These are phyloP conservation scores for Quercus glauca DNA, from an alignment of 306 rosid genomes.

Conservation along the genomic window DNA sequence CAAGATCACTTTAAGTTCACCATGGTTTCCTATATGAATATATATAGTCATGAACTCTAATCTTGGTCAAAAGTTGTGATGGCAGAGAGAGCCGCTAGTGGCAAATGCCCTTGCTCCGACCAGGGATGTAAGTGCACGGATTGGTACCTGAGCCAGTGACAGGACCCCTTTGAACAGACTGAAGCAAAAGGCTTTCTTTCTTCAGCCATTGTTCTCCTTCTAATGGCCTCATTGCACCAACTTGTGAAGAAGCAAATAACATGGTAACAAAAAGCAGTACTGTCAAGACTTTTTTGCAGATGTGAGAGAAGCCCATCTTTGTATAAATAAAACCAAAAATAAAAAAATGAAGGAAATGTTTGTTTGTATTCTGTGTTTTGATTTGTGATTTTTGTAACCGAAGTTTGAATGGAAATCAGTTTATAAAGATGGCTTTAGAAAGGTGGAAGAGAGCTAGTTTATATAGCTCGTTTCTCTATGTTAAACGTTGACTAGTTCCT, in stretches of 20 bases:
- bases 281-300: neutral
- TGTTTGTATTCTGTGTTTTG: neutral
- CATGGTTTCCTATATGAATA: no score
- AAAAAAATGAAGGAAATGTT: neutral
- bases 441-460: neutral
- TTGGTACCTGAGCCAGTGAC: neutral
- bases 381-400: neutral
- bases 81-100: neutral
- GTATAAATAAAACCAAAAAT: no score
- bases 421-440: neutral
- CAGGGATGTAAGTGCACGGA: slow-evolving; percentile 28
- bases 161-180: slow-evolving; percentile 14
- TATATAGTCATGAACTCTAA: no score
- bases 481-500: neutral
- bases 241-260: slow-evolving; percentile 17
- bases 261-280: slow-evolving; percentile 8
- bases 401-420: neutral
- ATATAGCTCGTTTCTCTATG: neutral
- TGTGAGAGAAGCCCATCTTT: slow-evolving; percentile 27
- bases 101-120: slow-evolving; percentile 8
- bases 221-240: slow-evolving; percentile 2
- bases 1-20: no score
- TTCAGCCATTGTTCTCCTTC: slow-evolving; percentile 26
- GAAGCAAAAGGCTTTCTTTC: slow-evolving; percentile 6
- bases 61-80: no score